Conservation (phyloP, 176 grass and related monocot genomes). For the Carex pumila region DNA sequence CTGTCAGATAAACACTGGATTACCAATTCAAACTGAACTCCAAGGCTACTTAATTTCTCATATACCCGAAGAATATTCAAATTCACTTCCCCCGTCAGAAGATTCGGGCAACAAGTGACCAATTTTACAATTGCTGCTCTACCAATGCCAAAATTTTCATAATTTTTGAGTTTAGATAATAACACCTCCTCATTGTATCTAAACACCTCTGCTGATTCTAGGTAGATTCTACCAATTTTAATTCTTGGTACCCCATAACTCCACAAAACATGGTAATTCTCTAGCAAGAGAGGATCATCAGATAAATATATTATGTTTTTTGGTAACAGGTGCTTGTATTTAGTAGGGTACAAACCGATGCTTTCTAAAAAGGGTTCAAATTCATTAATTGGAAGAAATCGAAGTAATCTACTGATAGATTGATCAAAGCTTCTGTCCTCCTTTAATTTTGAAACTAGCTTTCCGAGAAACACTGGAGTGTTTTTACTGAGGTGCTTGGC, state of each 20-base stretch:
- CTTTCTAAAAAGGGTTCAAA: constrained; percentile 66
- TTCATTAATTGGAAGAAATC: constrained; percentile 48
- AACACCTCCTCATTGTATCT: constrained; percentile 26
- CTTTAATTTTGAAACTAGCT: constrained; percentile 20
- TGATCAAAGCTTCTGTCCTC: constrained; percentile 3
- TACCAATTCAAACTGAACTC: constrained; percentile 35
- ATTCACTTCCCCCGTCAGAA: constrained; percentile 36
- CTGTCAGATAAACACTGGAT: constrained; percentile 45
- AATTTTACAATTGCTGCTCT: constrained; percentile 40
- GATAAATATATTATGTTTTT: constrained; percentile 38
- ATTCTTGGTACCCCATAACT: constrained; percentile 40
- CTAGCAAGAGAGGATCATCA: constrained; percentile 35
- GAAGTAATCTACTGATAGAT: constrained; percentile 27
- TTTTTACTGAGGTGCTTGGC: constrained; percentile 56
- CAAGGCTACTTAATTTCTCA: constrained; percentile 35
- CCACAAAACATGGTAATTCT: constrained; percentile 45
- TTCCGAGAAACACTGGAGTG: constrained; percentile 32
- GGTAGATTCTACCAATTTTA: constrained; percentile 50
- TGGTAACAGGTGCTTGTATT: constrained; percentile 33
- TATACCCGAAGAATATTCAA: constrained; percentile 32
- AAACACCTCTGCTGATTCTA: constrained; percentile 42
- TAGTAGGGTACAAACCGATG: constrained; percentile 32
- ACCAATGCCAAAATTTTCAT: constrained; percentile 38
- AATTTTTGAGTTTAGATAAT: constrained; percentile 28
- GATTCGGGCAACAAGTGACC: constrained; percentile 36